Evolutionary conservation across 441 rosid genomes (phyloP).

Genomic region (Arabidopsis lyrata): DNA sequence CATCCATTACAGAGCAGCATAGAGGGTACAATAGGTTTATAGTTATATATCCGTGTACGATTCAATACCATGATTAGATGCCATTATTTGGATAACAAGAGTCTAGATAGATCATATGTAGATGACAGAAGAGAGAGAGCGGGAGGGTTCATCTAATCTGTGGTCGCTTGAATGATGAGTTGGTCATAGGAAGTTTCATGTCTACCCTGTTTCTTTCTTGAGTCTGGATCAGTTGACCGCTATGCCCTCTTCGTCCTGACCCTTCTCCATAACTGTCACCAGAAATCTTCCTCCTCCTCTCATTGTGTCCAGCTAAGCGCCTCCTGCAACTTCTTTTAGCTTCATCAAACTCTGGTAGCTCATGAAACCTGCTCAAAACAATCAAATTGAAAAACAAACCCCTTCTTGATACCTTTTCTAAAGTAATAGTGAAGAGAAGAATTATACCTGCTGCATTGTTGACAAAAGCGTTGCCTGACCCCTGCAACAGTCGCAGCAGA

Average conservation of each 20-base stretch:
- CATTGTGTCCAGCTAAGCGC: constrained; percentile 75
- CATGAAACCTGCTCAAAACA: constrained; percentile 64
- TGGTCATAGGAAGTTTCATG: constrained; percentile 52
- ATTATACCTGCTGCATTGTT: constrained; percentile 75
- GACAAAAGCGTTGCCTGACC: constrained; percentile 69
- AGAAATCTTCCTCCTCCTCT: constrained; percentile 68
- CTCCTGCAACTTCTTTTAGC: constrained; percentile 72
- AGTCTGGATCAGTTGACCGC: constrained; percentile 49
- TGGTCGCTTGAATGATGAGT: constrained; percentile 58
- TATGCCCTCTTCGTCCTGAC: constrained; percentile 48
- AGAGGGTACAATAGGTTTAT: constrained; percentile 8
- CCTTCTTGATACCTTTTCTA: neutral
- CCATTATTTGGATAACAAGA: constrained; percentile 31
- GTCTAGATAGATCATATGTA: constrained; percentile 32
- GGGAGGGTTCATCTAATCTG: constrained; percentile 54
- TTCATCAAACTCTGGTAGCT: constrained; percentile 68
- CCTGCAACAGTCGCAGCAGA: constrained; percentile 56
- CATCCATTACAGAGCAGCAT: constrained; percentile 30
- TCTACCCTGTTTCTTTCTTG: constrained; percentile 57
- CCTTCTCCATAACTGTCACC: constrained; percentile 58
- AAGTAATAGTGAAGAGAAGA: constrained; percentile 8
- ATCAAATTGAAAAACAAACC: neutral
- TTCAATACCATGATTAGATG: constrained; percentile 26
- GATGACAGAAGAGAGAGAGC: constrained; percentile 97
- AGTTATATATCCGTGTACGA: constrained; percentile 18